Evolutionary conservation across 768 basidiomycete species (phyloP).

Genomic region (Termitomyces sp.): DNA sequence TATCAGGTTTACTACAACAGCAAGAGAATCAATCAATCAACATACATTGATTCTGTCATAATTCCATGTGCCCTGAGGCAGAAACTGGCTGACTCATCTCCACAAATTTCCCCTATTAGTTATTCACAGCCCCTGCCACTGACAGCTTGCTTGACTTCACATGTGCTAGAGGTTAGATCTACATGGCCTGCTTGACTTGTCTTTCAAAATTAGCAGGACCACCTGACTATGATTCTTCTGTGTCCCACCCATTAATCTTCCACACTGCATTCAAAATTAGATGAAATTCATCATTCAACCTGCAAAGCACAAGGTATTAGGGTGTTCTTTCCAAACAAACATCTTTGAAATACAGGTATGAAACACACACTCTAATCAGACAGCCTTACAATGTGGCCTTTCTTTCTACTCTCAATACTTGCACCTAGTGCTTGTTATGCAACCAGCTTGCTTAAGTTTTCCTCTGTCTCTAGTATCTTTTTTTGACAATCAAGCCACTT

Average conservation of each 20-base stretch:
- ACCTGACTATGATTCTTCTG: not conserved
- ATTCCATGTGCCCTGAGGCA: constrained; percentile 35
- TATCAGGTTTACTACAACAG: not conserved
- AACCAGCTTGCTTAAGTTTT: constrained; percentile 18
- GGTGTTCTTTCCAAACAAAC: not conserved
- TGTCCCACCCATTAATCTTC: not conserved
- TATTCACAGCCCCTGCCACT: too few relatives aligned
- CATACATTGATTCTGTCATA: constrained; percentile 38
- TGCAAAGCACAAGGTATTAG: not conserved
- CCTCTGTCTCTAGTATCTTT: constrained; percentile 27
- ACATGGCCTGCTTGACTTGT: too few relatives aligned
- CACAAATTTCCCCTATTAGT: too few relatives aligned
- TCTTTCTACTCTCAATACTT: not conserved
- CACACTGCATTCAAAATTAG: not conserved
- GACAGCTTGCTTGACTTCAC: too few relatives aligned
- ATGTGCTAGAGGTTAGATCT: too few relatives aligned
- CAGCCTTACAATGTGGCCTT: not conserved
- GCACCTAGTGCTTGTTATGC: not conserved
- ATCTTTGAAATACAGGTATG: not conserved
- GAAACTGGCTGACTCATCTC: constrained; percentile 34
- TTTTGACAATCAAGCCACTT: constrained; percentile 43
- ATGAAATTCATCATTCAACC: not conserved
- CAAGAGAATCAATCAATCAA: not conserved
- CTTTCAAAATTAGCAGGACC: too few relatives aligned
- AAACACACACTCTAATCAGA: not conserved